Evolutionary conservation across 1,284 basidiomycete genomes (phyloP).

Genomic region (Golubevia sp.): DNA sequence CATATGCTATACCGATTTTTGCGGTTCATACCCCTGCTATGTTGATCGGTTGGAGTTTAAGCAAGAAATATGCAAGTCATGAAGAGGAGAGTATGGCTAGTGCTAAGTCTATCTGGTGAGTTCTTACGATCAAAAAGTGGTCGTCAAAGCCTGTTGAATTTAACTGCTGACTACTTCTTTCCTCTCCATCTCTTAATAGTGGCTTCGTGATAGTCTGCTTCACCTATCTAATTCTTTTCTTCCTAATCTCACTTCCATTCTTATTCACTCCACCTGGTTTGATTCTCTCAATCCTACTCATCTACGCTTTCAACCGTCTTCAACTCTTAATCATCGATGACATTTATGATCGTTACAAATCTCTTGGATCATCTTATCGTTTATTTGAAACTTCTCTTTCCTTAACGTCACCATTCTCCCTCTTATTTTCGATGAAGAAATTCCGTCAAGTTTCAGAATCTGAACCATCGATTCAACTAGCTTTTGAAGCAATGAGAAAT

Average conservation of each 20-base stretch:
- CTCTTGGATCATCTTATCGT: conserved; percentile 1
- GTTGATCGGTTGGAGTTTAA: conserved; percentile 9
- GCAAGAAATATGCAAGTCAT: conserved; percentile 10
- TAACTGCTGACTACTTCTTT: too few species aligned
- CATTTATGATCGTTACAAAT: conserved; percentile 9
- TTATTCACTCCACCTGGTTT: conserved; percentile 17
- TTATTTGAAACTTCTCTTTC: not conserved
- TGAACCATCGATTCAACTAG: not conserved
- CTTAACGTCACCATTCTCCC: not conserved
- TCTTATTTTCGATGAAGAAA: not conserved
- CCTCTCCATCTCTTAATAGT: not conserved
- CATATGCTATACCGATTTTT: conserved; percentile 8
- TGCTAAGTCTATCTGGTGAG: conserved; percentile 15
- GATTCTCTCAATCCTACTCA: conserved; percentile 7
- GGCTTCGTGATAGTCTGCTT: conserved; percentile 13
- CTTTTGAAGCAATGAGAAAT: not conserved
- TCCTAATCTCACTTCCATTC: conserved; percentile 9
- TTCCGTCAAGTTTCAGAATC: not conserved
- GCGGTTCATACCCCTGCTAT: conserved; percentile 15
- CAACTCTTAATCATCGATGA: conserved; percentile 10
- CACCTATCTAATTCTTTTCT: conserved; percentile 8
- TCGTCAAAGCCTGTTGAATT: not conserved
- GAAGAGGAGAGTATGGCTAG: conserved; percentile 29
- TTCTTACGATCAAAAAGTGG: not conserved
- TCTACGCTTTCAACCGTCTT: conserved; percentile 2